These are phyloP conservation scores for Borovskyia barvae DNA, from an alignment of 208 protist genomes.

Conservation along the genomic window DNA sequence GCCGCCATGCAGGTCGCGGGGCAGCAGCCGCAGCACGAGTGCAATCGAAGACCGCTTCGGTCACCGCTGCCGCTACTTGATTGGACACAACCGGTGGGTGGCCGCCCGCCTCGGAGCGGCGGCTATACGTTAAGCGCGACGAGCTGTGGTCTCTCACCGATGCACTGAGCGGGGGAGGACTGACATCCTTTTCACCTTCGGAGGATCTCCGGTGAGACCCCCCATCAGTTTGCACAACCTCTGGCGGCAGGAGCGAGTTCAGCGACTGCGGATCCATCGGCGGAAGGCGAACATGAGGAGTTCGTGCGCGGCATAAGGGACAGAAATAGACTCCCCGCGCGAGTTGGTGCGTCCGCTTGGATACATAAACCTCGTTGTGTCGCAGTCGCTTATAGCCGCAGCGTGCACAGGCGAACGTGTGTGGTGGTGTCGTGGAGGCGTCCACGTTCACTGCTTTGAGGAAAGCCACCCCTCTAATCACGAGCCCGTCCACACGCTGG, in stretches of 20 bases:
- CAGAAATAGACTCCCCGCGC: conserved; percentile 25
- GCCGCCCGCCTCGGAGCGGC: too few species aligned
- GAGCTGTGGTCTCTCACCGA: too few species aligned
- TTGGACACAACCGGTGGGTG: too few species aligned
- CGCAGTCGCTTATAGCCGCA: conserved; percentile 30
- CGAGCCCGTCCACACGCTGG: conserved; percentile 15
- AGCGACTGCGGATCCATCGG: too few species aligned
- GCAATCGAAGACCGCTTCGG: conserved; percentile 14
- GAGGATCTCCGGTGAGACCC: background rate
- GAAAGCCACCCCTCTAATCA: conserved; percentile 20
- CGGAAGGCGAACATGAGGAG: conserved; percentile 18
- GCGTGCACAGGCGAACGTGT: conserved; percentile 36
- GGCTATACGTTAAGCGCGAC: too few species aligned
- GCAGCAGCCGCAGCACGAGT: conserved; percentile 2
- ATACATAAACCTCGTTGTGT: conserved; percentile 15
- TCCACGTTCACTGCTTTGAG: conserved; percentile 9
- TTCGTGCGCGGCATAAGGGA: conserved; percentile 30
- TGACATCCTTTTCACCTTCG: too few species aligned
- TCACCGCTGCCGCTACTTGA: conserved; percentile 1
- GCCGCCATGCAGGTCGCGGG: conserved; percentile 11
- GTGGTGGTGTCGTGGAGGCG: background rate
- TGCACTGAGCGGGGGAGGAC: too few species aligned
- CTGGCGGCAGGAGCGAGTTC: background rate
- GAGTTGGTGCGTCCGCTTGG: conserved; percentile 7
- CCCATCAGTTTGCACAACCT: background rate